Conservation (phyloP, 2,329 filamentous ascomycete genomes). For the Pseudogymnoascus sp. region DNA sequence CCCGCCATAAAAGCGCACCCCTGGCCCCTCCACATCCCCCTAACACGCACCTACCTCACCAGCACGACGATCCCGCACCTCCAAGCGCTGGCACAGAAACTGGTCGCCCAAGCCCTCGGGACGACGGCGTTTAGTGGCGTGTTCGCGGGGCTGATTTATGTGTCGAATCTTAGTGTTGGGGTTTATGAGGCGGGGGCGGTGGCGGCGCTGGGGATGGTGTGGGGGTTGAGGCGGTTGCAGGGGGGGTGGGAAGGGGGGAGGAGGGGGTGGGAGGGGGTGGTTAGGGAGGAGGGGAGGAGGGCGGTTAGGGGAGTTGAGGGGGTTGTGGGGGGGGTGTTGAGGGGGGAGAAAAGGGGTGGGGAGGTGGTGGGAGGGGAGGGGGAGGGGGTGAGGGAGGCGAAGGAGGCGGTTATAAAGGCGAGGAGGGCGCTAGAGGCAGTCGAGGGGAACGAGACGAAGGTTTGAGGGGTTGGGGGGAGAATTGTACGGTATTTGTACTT, state of each 20-base stretch:
- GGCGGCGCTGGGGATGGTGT: constrained; percentile 51
- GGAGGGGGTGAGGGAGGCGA: constrained; percentile 19
- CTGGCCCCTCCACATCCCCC: constrained; percentile 70
- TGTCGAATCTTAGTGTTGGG: constrained; percentile 44
- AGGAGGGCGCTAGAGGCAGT: constrained; percentile 9
- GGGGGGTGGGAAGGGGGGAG: constrained; percentile 57
- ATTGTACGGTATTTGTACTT: background rate
- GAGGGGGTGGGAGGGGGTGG: constrained; percentile 43
- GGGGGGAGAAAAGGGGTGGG: constrained; percentile 9
- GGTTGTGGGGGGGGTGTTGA: constrained; percentile 41
- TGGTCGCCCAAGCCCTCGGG: constrained; percentile 59
- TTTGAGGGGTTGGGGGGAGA: background rate
- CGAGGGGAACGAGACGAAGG: background rate
- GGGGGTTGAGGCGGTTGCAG: constrained; percentile 52
- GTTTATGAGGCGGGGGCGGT: constrained; percentile 56
- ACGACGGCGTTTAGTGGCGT: constrained; percentile 55
- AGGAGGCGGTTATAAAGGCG: constrained; percentile 17
- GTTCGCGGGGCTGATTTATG: constrained; percentile 48
- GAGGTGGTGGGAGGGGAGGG: background rate
- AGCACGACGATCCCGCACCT: constrained; percentile 64
- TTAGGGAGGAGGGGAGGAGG: constrained; percentile 59
- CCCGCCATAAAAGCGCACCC: constrained; percentile 16
- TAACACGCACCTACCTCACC: constrained; percentile 58
- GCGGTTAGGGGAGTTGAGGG: constrained; percentile 50
- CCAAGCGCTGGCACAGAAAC: constrained; percentile 63